Evolutionary conservation across 2,329 filamentous ascomycete species (phyloP).

Genomic region (Hirsutella minnesotensis): DNA sequence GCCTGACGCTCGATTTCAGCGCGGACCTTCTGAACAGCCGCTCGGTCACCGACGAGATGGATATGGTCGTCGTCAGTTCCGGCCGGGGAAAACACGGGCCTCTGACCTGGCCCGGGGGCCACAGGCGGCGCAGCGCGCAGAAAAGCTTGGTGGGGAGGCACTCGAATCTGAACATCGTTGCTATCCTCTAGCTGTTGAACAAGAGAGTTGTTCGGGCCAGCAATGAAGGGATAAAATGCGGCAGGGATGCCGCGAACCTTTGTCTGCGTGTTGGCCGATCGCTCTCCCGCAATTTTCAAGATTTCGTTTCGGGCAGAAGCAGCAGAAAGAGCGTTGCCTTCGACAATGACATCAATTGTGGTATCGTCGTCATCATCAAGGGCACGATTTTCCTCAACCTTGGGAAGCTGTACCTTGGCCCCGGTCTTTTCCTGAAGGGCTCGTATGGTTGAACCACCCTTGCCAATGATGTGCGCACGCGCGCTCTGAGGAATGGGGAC

Average conservation of each 20-base stretch:
- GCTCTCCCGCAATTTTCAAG: slow-evolving; percentile 76
- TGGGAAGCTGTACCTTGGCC: slow-evolving; percentile 81
- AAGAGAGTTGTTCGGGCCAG: slow-evolving; percentile 60
- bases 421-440: slow-evolving; percentile 81
- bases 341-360: slow-evolving; percentile 75
- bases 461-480: slow-evolving; percentile 85
- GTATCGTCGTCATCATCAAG: slow-evolving; percentile 58
- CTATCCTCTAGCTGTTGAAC: slow-evolving; percentile 62
- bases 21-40: slow-evolving; percentile 67
- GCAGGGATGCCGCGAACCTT: slow-evolving; percentile 76
- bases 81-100: slow-evolving; percentile 59
- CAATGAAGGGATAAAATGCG: slow-evolving; percentile 92
- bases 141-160: slow-evolving; percentile 74
- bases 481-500: slow-evolving; percentile 75
- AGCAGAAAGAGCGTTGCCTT: slow-evolving; percentile 82
- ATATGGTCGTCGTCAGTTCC: slow-evolving; percentile 63
- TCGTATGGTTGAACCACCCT: slow-evolving; percentile 81
- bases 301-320: slow-evolving; percentile 77
- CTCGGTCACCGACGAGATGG: slow-evolving; percentile 73
- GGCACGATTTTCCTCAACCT: slow-evolving; percentile 51
- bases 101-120: slow-evolving; percentile 47
- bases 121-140: slow-evolving; percentile 56
- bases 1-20: slow-evolving; percentile 71
- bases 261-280: slow-evolving; percentile 68
- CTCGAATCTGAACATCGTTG: slow-evolving; percentile 67